Evolutionary conservation across 176 grass and related monocot genomes (phyloP).

Genomic region (Alopecurus myosuroides): DNA sequence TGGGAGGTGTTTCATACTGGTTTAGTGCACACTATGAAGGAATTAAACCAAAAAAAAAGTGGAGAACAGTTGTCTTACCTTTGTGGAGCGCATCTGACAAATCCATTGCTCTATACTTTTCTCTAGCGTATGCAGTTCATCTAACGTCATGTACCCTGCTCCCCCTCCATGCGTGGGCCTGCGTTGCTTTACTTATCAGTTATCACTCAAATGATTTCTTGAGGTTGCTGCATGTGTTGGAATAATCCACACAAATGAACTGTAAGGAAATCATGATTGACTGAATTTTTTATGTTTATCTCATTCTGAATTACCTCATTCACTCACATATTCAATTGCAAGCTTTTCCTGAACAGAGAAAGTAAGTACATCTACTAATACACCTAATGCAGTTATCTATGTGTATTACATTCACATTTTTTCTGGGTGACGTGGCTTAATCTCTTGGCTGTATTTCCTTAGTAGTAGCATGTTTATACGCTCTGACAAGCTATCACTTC

Average conservation of each 20-base stretch:
- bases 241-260: not conserved
- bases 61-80: constrained; percentile 13
- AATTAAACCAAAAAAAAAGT: not conserved
- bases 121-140: constrained; percentile 37
- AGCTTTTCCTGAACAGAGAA: not conserved
- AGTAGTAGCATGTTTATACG: not conserved
- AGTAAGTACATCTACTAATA: not conserved
- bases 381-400: not conserved
- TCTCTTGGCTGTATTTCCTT: not conserved
- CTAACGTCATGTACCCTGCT: constrained; percentile 28
- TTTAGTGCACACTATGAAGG: not conserved
- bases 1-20: not conserved
- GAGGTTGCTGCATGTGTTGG: not conserved
- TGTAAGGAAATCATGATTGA: not conserved
- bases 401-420: constrained; percentile 12
- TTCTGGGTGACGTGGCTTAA: not conserved
- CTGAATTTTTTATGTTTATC: not conserved
- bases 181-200: not conserved
- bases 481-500: not conserved
- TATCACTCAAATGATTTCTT: not conserved
- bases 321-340: not conserved
- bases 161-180: constrained; percentile 33
- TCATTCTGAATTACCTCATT: not conserved
- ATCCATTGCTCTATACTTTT: constrained; percentile 43
- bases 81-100: constrained; percentile 29